phyloP scores from a whole-genome alignment of 2,329 filamentous ascomycete genomes.

The Massarina eburnea region DNA sequence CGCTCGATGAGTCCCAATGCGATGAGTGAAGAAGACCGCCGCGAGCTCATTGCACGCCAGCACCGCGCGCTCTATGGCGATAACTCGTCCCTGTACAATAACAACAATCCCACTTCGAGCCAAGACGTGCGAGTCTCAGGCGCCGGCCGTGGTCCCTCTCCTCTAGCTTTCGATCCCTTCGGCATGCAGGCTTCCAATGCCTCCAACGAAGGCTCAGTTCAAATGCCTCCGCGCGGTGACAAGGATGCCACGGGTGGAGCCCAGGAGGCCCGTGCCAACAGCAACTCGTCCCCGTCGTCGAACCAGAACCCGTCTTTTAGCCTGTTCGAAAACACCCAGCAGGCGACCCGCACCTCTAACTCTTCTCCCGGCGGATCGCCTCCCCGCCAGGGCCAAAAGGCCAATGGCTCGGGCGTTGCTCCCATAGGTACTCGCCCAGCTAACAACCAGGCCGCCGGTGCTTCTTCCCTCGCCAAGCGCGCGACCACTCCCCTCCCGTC shows the following conservation, averaged over 20 bases:
- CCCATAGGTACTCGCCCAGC: constrained; percentile 90
- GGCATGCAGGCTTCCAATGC: constrained; percentile 55
- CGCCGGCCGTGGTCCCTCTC: constrained; percentile 71
- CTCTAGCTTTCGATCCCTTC: constrained; percentile 75
- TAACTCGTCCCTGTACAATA: constrained; percentile 67
- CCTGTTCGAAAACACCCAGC: constrained; percentile 57
- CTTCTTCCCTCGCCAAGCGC: constrained; percentile 72
- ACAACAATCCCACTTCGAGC: constrained; percentile 64
- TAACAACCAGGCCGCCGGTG: constrained; percentile 59
- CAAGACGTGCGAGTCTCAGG: constrained; percentile 65
- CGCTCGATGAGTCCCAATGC: constrained; percentile 80
- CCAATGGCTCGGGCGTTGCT: constrained; percentile 68
- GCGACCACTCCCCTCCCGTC: constrained; percentile 90
- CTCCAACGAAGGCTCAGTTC: constrained; percentile 55
- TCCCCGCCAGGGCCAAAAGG: constrained; percentile 65
- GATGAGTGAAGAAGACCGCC: constrained; percentile 94
- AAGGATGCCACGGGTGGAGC: constrained; percentile 49
- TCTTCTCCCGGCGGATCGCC: constrained; percentile 85
- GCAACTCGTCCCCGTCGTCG: constrained; percentile 79
- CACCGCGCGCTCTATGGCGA: constrained; percentile 91
- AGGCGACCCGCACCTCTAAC: constrained; percentile 75
- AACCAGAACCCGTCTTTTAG: constrained; percentile 56
- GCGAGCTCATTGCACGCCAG: constrained; percentile 93
- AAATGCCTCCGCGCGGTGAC: constrained; percentile 52
- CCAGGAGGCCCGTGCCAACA: constrained; percentile 73